A percentile compares a stretch with the other conserved stretches of the same genome.
phyloP scores from a whole-genome alignment of 371 early-diverging fungal species.

The Mortierella sp. region DNA sequence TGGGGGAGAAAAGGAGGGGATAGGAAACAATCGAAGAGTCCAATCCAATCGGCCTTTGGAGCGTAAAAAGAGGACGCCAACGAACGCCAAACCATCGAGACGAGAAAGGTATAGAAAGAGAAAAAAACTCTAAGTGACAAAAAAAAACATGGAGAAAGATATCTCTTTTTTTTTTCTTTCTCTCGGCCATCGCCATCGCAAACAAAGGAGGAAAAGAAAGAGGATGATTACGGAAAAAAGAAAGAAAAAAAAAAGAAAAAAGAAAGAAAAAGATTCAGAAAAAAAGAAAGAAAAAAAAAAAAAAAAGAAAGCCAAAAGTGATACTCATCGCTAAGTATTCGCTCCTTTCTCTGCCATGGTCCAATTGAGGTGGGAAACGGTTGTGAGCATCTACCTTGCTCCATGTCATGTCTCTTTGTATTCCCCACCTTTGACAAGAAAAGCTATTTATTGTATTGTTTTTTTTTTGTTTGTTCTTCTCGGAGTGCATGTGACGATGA shows the following conservation, averaged over 20 bases:
- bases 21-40: background rate
- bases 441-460: background rate
- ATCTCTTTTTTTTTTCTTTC: background rate
- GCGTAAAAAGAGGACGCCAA: background rate
- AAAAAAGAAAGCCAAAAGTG: background rate
- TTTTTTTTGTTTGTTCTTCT: background rate
- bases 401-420: background rate
- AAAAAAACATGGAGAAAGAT: background rate
- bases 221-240: background rate
- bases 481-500: background rate
- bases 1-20: background rate
- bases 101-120: too few species aligned
- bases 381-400: background rate
- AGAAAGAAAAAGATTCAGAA: background rate
- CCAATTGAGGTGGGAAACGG: background rate
- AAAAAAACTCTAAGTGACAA: background rate
- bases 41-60: background rate
- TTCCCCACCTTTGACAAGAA: background rate
- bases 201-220: background rate
- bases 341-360: background rate
- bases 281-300: background rate
- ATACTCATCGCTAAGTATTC: background rate
- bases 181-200: background rate
- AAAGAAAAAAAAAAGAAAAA: background rate
- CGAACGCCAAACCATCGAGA: conserved; percentile 7